A percentile compares a stretch with the other conserved stretches of the same genome.
These are phyloP conservation scores for Lolium perenne DNA, from an alignment of 176 grass and related monocot genomes.

Conservation along the genomic window DNA sequence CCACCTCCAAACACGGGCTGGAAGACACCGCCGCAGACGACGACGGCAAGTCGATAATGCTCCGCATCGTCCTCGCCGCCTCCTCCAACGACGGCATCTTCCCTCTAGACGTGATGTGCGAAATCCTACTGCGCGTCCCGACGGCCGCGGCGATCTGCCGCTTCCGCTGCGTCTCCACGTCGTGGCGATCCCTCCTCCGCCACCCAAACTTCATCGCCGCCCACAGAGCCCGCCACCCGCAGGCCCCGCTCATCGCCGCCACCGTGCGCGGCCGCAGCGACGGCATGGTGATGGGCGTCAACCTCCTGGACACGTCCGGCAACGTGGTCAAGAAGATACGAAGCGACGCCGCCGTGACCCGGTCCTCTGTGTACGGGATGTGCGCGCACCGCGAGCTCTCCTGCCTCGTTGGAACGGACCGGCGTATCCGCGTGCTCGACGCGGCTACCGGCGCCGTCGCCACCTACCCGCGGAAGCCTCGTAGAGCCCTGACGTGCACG, in stretches of 20 bases:
- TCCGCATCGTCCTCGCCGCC: background rate
- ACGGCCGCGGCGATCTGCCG: background rate
- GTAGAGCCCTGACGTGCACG: background rate
- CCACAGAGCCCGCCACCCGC: background rate
- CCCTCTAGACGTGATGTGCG: background rate
- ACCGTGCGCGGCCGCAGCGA: background rate
- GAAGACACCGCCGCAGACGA: background rate
- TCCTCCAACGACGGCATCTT: slow-evolving; percentile 9
- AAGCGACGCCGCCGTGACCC: background rate
- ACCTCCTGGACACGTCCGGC: background rate
- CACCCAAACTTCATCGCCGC: background rate
- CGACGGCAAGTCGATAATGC: background rate
- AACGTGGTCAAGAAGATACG: slow-evolving; percentile 18
- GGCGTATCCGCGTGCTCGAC: background rate
- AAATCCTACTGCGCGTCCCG: background rate
- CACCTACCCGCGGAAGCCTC: background rate
- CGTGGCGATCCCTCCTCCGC: background rate
- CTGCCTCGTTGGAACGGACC: background rate
- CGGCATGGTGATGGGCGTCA: slow-evolving; percentile 16
- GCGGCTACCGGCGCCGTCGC: background rate
- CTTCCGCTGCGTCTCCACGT: slow-evolving; percentile 9
- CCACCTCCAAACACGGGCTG: background rate
- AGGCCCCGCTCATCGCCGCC: background rate
- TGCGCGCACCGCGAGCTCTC: background rate
- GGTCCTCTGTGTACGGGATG: background rate